Percentiles rank a stretch among this genome's conserved stretches.
Evolutionary conservation across 768 basidiomycete species (phyloP).

Genomic region (Xanthoconium stramineum): DNA sequence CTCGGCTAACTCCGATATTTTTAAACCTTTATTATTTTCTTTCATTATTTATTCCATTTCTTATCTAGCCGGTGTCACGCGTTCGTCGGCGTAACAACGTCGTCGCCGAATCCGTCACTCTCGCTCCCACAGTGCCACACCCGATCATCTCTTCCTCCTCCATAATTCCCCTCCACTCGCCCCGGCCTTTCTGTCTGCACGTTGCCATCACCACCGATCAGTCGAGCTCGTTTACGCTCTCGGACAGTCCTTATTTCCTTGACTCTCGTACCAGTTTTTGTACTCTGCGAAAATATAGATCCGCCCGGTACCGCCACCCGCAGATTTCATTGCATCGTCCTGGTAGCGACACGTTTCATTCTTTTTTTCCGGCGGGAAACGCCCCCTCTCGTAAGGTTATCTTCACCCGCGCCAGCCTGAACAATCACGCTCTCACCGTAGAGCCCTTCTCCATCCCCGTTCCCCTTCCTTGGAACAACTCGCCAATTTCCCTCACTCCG

Average conservation of each 20-base stretch:
- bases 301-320: constrained; percentile 14
- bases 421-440: constrained; percentile 12
- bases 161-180: background rate
- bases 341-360: background rate
- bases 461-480: constrained; percentile 8
- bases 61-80: constrained; percentile 31
- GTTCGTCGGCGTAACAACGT: constrained; percentile 11
- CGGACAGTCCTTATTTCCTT: background rate
- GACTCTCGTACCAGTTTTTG: background rate
- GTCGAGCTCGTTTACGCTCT: background rate
- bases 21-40: background rate
- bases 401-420: background rate
- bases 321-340: background rate
- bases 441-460: constrained; percentile 5
- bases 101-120: constrained; percentile 2
- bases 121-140: constrained; percentile 14
- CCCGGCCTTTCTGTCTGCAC: background rate
- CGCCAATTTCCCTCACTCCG: constrained; percentile 13
- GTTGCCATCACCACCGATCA: constrained; percentile 9
- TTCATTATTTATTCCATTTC: constrained; percentile 10
- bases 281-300: constrained; percentile 5
- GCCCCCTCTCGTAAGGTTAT: constrained; percentile 5
- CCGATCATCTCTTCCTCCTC: constrained; percentile 11
- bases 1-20: constrained; percentile 29
- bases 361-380: background rate